phyloP scores from a whole-genome alignment of 306 rosid genomes.

The Chamaecrista fasciculata region DNA sequence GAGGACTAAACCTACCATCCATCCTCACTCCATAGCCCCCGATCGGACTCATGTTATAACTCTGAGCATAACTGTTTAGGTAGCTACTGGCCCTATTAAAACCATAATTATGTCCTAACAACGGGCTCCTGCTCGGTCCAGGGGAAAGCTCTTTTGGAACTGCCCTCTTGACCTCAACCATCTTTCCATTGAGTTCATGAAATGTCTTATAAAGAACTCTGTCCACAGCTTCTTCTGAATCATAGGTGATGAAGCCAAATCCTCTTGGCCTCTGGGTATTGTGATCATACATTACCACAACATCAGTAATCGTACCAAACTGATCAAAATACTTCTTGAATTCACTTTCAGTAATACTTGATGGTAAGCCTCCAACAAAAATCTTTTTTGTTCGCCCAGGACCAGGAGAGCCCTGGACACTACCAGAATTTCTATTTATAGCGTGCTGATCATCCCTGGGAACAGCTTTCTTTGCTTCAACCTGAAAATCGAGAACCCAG shows the following conservation, averaged over 20 bases:
- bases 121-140: constrained; percentile 71
- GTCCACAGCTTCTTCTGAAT: constrained; percentile 92
- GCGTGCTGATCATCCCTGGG: constrained; percentile 94
- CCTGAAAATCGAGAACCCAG: constrained; percentile 58
- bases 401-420: constrained; percentile 69
- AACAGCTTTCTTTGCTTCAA: constrained; percentile 98
- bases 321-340: constrained; percentile 92
- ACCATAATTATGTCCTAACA: constrained; percentile 77
- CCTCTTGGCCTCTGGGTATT: constrained; percentile 99
- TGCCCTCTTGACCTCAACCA: constrained; percentile 98
- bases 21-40: constrained; percentile 86
- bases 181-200: constrained; percentile 93
- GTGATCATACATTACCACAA: constrained; percentile 98
- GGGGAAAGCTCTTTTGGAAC: constrained; percentile 96
- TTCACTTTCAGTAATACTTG: constrained; percentile 90
- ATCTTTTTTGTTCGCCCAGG: constrained; percentile 95
- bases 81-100: constrained; percentile 69
- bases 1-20: constrained; percentile 85
- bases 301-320: constrained; percentile 87
- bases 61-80: constrained; percentile 71
- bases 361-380: constrained; percentile 94
- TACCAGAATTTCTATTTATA: constrained; percentile 57
- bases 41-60: constrained; percentile 73
- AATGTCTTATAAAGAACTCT: constrained; percentile 83
- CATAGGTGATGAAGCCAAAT: constrained; percentile 93